Evolutionary conservation across 2,329 filamentous ascomycete genomes (phyloP).

Genomic region (Thielaviopsis populi): DNA sequence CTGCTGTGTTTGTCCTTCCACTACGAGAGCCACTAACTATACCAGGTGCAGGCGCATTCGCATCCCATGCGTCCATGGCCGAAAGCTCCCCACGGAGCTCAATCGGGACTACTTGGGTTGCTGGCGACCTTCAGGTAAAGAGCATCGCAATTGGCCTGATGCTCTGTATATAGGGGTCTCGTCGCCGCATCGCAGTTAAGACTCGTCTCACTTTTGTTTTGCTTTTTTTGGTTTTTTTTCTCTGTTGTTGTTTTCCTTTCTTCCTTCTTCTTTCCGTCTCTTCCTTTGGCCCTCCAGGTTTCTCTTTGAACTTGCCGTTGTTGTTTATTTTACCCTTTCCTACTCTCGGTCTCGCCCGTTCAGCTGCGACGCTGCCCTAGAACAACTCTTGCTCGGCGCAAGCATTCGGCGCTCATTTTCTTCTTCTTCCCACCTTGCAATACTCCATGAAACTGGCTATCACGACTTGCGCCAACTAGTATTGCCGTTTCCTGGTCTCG

Average conservation of each 20-base stretch:
- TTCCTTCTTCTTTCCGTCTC: neutral
- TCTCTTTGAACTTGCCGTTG: neutral
- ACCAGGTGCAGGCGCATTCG: conserved; percentile 4
- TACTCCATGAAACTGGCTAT: neutral
- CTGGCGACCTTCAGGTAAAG: neutral
- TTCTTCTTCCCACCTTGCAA: neutral
- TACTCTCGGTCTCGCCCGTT: neutral
- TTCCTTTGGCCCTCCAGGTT: neutral
- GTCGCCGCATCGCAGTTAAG: neutral
- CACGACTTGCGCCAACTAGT: neutral
- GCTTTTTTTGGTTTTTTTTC: neutral
- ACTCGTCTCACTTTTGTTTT: neutral
- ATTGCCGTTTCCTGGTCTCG: neutral
- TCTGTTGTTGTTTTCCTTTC: neutral
- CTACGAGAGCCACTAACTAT: neutral
- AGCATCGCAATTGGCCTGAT: neutral
- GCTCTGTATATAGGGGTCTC: neutral
- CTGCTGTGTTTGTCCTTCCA: neutral
- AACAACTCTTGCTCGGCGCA: neutral
- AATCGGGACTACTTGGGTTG: neutral
- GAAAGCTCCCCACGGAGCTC: conserved; percentile 3
- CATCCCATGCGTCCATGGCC: neutral
- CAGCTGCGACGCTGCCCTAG: neutral
- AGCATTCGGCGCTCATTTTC: neutral
- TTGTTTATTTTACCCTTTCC: conserved; percentile 6